Conservation (phyloP, 2,329 filamentous ascomycete species). For the Ophiostoma tasmaniense region DNA sequence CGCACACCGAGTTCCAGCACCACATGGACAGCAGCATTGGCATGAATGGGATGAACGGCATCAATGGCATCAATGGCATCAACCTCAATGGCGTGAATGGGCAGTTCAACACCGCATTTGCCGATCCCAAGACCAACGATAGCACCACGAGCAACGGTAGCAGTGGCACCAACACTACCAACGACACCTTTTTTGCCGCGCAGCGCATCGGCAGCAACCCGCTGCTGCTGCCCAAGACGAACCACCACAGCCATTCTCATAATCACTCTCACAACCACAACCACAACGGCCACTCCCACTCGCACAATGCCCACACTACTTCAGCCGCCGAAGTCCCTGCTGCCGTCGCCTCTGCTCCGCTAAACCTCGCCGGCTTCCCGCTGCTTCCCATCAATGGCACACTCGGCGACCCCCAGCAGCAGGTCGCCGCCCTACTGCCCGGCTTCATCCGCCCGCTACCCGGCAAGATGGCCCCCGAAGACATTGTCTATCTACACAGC, state of each 20-base stretch:
- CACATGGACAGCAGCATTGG: background rate
- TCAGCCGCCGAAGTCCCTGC: constrained; percentile 3
- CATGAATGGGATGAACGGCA: background rate
- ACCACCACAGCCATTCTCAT: constrained; percentile 6
- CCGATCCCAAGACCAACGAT: background rate
- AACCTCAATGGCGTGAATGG: background rate
- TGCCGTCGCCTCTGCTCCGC: background rate
- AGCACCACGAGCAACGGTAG: background rate
- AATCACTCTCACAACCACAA: background rate
- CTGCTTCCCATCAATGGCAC: constrained; percentile 21
- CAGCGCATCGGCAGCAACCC: constrained; percentile 8
- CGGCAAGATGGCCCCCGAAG: constrained; percentile 65
- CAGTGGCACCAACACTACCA: background rate
- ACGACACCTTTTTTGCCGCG: background rate
- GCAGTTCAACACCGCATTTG: background rate
- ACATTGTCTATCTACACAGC: constrained; percentile 71
- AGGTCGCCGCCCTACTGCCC: constrained; percentile 42
- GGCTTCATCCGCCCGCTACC: constrained; percentile 74
- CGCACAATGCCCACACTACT: background rate
- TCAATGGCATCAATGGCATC: background rate
- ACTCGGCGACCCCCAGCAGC: constrained; percentile 24
- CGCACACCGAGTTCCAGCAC: constrained; percentile 15
- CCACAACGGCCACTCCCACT: background rate
- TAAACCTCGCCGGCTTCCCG: constrained; percentile 17
- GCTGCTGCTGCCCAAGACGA: constrained; percentile 3